A percentile compares a stretch with the other conserved stretches of the same genome.
phyloP scores from a whole-genome alignment of 768 basidiomycete species.

The Lyophyllum semitale region DNA sequence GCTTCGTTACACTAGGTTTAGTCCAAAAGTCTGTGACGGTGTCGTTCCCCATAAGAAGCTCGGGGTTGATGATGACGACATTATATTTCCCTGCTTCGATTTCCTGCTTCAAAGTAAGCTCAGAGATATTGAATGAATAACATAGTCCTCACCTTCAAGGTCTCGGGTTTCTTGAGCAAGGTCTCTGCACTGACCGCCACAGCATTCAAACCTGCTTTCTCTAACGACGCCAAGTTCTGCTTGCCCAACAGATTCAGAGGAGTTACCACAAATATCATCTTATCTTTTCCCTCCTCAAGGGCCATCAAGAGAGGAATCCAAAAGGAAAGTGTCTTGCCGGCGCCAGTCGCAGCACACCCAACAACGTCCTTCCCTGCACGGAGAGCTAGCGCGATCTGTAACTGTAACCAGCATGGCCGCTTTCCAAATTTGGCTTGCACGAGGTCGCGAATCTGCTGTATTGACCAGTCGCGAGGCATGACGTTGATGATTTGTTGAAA shows the following conservation, averaged over 20 bases:
- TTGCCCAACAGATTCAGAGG: constrained; percentile 29
- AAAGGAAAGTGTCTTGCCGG: constrained; percentile 12
- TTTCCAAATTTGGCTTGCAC: constrained; percentile 17
- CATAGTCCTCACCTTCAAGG: constrained; percentile 16
- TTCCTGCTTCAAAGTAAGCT: not conserved
- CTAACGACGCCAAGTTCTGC: constrained; percentile 23
- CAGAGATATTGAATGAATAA: not conserved
- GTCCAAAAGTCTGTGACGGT: constrained; percentile 1
- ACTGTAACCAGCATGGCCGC: constrained; percentile 11
- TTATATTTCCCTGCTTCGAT: not conserved
- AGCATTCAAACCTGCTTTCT: constrained; percentile 14
- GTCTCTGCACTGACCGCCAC: constrained; percentile 19
- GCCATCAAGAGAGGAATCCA: constrained; percentile 20
- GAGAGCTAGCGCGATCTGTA: constrained; percentile 8
- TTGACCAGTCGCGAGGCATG: constrained; percentile 1
- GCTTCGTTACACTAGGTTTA: not conserved
- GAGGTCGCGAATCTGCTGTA: constrained; percentile 3
- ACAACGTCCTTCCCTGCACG: too few species aligned
- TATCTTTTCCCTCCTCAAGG: constrained; percentile 7
- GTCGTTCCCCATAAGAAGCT: constrained; percentile 17
- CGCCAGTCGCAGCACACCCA: constrained; percentile 3
- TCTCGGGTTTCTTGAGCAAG: constrained; percentile 7
- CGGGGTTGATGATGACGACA: not conserved
- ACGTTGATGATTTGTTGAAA: too few species aligned
- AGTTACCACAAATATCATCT: too few species aligned